phyloP scores from a whole-genome alignment of 495 filamentous ascomycete genomes.

The Aspergillus hancockii region DNA sequence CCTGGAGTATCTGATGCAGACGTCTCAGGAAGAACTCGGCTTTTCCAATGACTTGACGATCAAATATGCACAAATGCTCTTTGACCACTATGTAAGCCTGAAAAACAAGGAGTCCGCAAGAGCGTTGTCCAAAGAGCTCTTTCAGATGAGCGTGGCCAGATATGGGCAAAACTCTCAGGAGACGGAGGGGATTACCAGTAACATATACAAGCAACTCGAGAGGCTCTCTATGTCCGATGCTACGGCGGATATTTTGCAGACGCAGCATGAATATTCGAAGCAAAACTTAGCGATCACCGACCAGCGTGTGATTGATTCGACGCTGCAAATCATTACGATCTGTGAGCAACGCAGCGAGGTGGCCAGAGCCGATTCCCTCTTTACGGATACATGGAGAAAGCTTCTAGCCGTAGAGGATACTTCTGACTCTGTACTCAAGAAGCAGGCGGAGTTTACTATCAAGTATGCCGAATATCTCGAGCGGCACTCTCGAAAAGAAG shows the following conservation, averaged over 20 bases:
- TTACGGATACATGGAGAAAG: neutral
- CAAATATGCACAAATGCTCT: neutral
- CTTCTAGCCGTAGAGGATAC: neutral
- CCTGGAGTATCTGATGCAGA: neutral
- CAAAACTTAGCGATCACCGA: neutral
- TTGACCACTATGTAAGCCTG: neutral
- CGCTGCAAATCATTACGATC: neutral
- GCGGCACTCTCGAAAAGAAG: neutral
- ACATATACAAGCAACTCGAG: constrained; percentile 1
- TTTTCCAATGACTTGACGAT: neutral
- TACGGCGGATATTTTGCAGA: neutral
- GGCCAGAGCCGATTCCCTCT: neutral
- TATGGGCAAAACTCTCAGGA: neutral
- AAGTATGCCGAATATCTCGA: neutral
- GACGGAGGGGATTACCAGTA: neutral
- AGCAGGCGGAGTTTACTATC: neutral
- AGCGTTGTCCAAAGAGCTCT: neutral
- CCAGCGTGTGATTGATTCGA: constrained; percentile 1
- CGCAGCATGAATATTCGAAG: neutral
- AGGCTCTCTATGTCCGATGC: neutral
- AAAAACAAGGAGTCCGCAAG: neutral
- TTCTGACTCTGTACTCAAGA: neutral
- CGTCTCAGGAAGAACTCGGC: neutral
- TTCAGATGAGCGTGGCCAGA: neutral
- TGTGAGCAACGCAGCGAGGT: neutral